Evolutionary conservation across 805 yeast species (phyloP), one percentile per base, ranked within the genome.

Genomic region (Candida railenensis): DNA sequence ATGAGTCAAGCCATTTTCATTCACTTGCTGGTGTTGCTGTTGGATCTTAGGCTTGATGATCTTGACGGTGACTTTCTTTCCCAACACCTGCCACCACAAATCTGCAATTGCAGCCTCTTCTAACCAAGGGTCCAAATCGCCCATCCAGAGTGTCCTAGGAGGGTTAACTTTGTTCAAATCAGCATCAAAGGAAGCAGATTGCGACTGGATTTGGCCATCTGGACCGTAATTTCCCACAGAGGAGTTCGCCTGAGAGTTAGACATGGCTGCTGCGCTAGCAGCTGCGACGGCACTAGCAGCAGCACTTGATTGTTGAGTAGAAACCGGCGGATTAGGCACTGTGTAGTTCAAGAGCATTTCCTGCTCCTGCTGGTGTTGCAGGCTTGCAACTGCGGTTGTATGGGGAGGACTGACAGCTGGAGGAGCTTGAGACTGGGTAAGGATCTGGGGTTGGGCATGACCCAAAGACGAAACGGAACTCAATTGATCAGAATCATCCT

Each of bases 81-180:
- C 74, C 43, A 82, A 55, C 21, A 77, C 66, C 25, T 71, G 71
- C 89, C 90, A 85, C 62, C 88, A 71, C 40, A 80, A 68, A 42
- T 74, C 71, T 22, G 60, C 63, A 41, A 72, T 69, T 3, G 81
- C 80, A 3, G 67, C 71, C 59, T 86, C 94, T 58, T 84, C 89
- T 57, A 85, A 79, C 80, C 85, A 80, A 1, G 92, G 89, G 58
- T 87, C 92, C 53, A 87, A 69, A 63, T 87, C 94, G 9, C 95
- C 95, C 95, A 87, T 87, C 95, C 95, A 87, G 28, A 87, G 67
- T 1, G 95, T 87, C 49, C 85, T 74, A 21, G 95, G 89, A 14
- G 78, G 73, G n/a, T 59, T 64, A 2, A 53, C 45, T 15, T 54
- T 9, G 54, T 21, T 7, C 22, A 18, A 18, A 36, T 39, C 44